Evolutionary conservation across 176 grass and related monocot species (phyloP).

Genomic region (Ensete glaucum): DNA sequence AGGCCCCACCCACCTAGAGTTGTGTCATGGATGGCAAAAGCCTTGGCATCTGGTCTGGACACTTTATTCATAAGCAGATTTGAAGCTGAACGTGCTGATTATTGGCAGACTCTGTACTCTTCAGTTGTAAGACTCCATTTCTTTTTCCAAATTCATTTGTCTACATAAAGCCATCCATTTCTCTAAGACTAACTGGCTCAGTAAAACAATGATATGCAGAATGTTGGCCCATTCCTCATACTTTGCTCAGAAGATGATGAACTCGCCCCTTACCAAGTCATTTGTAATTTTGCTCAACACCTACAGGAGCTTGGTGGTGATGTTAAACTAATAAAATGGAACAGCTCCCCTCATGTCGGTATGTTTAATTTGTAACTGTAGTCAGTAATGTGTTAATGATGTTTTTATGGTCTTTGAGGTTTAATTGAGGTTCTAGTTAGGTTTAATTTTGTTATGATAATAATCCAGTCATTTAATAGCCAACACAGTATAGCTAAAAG

Average conservation of each 20-base stretch:
- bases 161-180: slow-evolving; percentile 5
- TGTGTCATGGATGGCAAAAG: slow-evolving; percentile 66
- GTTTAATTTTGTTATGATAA: too few species aligned
- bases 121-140: slow-evolving; percentile 61
- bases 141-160: slow-evolving; percentile 1
- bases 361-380: slow-evolving; percentile 12
- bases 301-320: slow-evolving; percentile 66
- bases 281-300: slow-evolving; percentile 55
- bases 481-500: too few species aligned
- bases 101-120: slow-evolving; percentile 81
- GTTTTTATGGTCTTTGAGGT: not conserved
- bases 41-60: slow-evolving; percentile 61
- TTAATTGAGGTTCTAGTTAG: too few species aligned
- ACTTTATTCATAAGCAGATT: slow-evolving; percentile 77
- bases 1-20: slow-evolving; percentile 71
- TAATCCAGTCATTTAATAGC: too few species aligned
- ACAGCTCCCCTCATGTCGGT: slow-evolving; percentile 74
- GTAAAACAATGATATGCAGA: slow-evolving; percentile 32
- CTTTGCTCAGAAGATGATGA: slow-evolving; percentile 89
- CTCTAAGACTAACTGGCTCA: not conserved
- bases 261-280: slow-evolving; percentile 47
- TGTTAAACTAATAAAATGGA: slow-evolving; percentile 75
- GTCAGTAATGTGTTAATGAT: not conserved
- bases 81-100: slow-evolving; percentile 71
- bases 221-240: slow-evolving; percentile 70